These are phyloP conservation scores for Monosporascus sp. DNA, from an alignment of 2,329 filamentous ascomycete genomes.

Conservation along the genomic window DNA sequence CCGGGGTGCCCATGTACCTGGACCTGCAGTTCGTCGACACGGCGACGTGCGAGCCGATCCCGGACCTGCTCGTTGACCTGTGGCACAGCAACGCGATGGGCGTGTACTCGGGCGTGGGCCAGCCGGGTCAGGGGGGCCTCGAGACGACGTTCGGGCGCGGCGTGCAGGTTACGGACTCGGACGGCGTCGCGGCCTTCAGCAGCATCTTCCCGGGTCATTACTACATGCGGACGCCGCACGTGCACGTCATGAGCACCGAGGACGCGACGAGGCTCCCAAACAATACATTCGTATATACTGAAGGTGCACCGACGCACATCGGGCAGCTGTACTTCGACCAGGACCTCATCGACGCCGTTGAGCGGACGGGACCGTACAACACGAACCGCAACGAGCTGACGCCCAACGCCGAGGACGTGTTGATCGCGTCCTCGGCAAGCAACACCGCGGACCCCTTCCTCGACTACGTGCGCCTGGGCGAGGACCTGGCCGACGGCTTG, in stretches of 20 bases:
- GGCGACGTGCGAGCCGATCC: constrained; percentile 28
- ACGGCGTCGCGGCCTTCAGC: constrained; percentile 32
- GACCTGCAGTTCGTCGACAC: constrained; percentile 35
- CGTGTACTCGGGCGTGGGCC: constrained; percentile 30
- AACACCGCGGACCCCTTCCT: constrained; percentile 49
- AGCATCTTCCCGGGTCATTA: constrained; percentile 29
- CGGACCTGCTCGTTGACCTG: constrained; percentile 30
- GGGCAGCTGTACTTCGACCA: constrained; percentile 60
- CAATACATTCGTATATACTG: constrained; percentile 38
- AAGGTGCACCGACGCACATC: constrained; percentile 47
- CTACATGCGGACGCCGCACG: constrained; percentile 26
- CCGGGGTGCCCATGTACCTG: constrained; percentile 33
- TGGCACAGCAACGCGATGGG: constrained; percentile 36
- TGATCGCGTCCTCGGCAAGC: constrained; percentile 42
- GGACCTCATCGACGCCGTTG: constrained; percentile 43
- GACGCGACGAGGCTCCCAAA: constrained; percentile 35
- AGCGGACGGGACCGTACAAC: constrained; percentile 37
- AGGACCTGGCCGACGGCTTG: constrained; percentile 40
- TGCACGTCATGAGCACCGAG: constrained; percentile 24
- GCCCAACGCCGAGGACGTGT: constrained; percentile 44
- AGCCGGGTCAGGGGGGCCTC: constrained; percentile 22
- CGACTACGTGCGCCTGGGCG: constrained; percentile 52
- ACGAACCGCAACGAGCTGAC: constrained; percentile 37
- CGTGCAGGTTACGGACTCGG: constrained; percentile 26
- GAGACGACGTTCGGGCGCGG: constrained; percentile 28